A percentile compares a stretch with the other conserved stretches of the same genome.
phyloP scores from a whole-genome alignment of 371 early-diverging fungal species.

The Mucor sp. region DNA sequence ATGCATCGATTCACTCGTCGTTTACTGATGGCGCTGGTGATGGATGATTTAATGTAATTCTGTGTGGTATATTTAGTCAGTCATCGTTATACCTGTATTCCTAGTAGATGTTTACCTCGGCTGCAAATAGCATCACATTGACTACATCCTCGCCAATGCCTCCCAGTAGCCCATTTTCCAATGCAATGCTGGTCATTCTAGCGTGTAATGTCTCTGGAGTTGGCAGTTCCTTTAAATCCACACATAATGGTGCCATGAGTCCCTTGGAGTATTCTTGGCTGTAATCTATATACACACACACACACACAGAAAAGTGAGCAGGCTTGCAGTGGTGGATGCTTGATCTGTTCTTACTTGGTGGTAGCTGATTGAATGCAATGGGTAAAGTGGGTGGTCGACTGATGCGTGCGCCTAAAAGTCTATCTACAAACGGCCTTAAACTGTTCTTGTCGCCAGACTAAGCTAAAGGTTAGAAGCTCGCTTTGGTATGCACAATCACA shows the following conservation, averaged over 20 bases:
- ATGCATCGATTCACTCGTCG: constrained; percentile 68
- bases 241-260: constrained; percentile 69
- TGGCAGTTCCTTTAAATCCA: constrained; percentile 72
- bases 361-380: constrained; percentile 49
- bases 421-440: constrained; percentile 42
- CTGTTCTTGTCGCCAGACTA: constrained; percentile 37
- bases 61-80: too few species aligned
- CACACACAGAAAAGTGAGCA: not conserved
- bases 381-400: constrained; percentile 53
- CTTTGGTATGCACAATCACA: not conserved
- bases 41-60: constrained; percentile 73
- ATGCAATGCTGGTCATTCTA: constrained; percentile 74
- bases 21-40: constrained; percentile 72
- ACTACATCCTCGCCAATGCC: constrained; percentile 71
- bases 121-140: constrained; percentile 70
- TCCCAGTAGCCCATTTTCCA: constrained; percentile 71
- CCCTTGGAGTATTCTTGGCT: constrained; percentile 72
- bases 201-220: constrained; percentile 66
- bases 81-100: too few species aligned
- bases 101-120: too few species aligned
- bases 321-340: not conserved
- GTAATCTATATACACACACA: too few species aligned
- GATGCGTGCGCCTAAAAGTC: constrained; percentile 42
- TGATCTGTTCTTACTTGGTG: constrained; percentile 35
- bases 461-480: not conserved